Evolutionary conservation across 2,329 filamentous ascomycete genomes (phyloP), one percentile per base, ranked within the genome.

Genomic region (Orbilia javanica): DNA sequence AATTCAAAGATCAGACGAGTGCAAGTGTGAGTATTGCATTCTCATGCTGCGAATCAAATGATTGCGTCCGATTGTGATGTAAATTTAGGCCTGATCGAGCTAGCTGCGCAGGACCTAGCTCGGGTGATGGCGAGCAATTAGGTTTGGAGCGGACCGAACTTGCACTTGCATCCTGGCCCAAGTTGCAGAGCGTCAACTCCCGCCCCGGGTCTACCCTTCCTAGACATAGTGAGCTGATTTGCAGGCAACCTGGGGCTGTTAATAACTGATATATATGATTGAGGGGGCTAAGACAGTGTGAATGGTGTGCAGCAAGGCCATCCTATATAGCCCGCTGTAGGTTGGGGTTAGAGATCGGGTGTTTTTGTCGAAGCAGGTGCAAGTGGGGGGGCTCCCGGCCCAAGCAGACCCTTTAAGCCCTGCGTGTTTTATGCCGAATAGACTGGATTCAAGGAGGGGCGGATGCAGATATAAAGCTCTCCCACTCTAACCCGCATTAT

Each of bases 1-100:
- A 25, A 60, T 60, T 42, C 31, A 71, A 71, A 77, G 65, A 77
- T 77, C 73, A 71, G 73, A 77, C 66, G 73, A 70, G 55, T 50
- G 31, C 8, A n/a, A 65, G 44, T 31, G 42, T 34, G 42, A 36
- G 57, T 25, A 64, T 62, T 55, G 25, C n/a, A 20, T 5, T 25
- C 34, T 8, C 11, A 42, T 25, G 31, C 31, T 66, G 60, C 27
- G 62, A 52, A 70, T 46, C 48, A 42, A 53, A 34, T 66, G 20
- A 71, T 46, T 62, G 66, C 27, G 31, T 31, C 36, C 60, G 39
- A 65, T 70, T 50, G 39, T 66, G 64, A 60, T 42, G 29, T 60
- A 50, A 66, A 73, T 57, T 70, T 62, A 77, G 25, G 52, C 73
- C 60, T 62, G 62, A 55, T 77, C 39, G 48, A 68, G 31, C 27